Conservation (phyloP, 2,329 filamentous ascomycete genomes). For the Colletotrichum caudatum region DNA sequence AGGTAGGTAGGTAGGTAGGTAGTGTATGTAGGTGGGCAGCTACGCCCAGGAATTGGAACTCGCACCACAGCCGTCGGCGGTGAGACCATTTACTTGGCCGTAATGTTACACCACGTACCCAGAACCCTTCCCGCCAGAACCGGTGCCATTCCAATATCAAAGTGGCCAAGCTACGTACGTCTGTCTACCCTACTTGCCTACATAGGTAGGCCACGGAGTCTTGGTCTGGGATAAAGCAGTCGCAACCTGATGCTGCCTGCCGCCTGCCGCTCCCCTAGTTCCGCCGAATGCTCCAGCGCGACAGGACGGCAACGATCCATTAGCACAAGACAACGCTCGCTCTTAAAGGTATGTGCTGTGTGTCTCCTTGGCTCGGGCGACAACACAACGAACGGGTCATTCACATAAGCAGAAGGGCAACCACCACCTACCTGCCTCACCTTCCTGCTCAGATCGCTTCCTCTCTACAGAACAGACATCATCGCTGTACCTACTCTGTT, state of each 20-base stretch:
- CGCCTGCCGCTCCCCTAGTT: constrained; percentile 19
- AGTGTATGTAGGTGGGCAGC: no score
- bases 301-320: neutral
- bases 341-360: neutral
- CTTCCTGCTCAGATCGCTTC: neutral
- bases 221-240: constrained; percentile 1
- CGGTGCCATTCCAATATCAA: constrained; percentile 9
- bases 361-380: constrained; percentile 17
- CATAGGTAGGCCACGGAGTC: neutral
- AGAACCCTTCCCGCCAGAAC: constrained; percentile 10
- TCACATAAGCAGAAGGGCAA: neutral
- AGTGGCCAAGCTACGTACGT: neutral
- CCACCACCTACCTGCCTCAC: neutral
- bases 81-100: neutral
- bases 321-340: neutral
- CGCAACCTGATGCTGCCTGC: constrained; percentile 20
- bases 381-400: constrained; percentile 2
- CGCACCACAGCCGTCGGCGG: neutral
- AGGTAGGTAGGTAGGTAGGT: no score
- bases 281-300: neutral
- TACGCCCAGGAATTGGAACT: neutral
- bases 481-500: constrained; percentile 9
- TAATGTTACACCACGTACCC: neutral
- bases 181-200: no score
- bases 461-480: neutral